Evolutionary conservation across 1,139 yeast species (phyloP), one percentile per base, ranked within the genome.

Genomic region (Eremothecium coryli): DNA sequence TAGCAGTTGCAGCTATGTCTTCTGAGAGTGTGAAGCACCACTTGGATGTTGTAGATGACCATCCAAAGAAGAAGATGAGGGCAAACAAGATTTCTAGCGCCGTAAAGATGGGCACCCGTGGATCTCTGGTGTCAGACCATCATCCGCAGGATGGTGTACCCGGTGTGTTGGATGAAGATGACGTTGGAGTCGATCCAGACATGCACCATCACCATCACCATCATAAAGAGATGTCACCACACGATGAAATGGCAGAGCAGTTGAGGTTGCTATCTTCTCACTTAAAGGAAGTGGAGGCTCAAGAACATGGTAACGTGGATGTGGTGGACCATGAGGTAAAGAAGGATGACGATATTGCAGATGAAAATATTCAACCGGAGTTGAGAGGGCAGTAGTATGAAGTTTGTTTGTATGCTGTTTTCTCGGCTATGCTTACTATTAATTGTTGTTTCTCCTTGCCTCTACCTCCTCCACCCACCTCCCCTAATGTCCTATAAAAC

Each of bases 321-420:
- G 36, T 35, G 16, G 48, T 44, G 4, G 40, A 42, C 16, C 33
- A 38, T n/a, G 35, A 31, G 12, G 38, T 37, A 17, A 31, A 34
- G 15, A 39, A 36, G 13, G 42, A 49, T 33, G 54, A 47, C 15
- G 51, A 51, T 15, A 45, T 49, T 16, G 43, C 52, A 1, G 59
- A 54, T 31, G 60, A 55, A 35, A 55, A 55, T 32, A 55, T 55
- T 32, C 60, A 55, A 39, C 60, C 60, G 13, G 60, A 55, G 41
- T 41, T 55, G 32, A 51, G 60, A 40, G 59, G 55, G 16, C 56
- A 52, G 26, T 55, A 35, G 43, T 10, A 7, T n/a, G n/a, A n/a
- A n/a, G n/a, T n/a, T n/a, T n/a, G n/a, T n/a, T n/a, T n/a, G n/a
- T n/a, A n/a, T n/a, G n/a, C n/a, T n/a, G n/a, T n/a, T n/a, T n/a